Evolutionary conservation across 768 basidiomycete genomes (phyloP).

Genomic region (Daedaleopsis sinensis): DNA sequence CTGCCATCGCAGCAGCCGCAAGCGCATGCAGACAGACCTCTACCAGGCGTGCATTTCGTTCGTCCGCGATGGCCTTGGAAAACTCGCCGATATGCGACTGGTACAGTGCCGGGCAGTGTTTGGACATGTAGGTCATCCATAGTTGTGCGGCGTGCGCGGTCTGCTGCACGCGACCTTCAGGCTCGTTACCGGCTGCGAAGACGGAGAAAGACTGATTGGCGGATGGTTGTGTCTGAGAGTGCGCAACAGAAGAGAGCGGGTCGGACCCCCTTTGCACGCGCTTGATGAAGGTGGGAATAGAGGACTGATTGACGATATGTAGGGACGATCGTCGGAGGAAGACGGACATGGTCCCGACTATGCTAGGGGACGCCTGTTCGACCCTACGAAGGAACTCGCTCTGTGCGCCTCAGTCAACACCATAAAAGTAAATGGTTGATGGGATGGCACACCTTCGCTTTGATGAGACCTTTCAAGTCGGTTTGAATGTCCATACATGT

Average conservation of each 20-base stretch:
- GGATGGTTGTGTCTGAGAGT: constrained; percentile 15
- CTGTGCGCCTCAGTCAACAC: constrained; percentile 36
- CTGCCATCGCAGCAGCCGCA: constrained; percentile 63
- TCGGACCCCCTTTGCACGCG: constrained; percentile 52
- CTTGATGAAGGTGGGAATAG: constrained; percentile 79
- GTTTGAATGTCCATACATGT: constrained; percentile 83
- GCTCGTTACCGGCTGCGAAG: constrained; percentile 37
- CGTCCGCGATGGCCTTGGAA: constrained; percentile 69
- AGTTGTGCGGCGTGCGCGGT: constrained; percentile 51
- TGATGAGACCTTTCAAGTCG: constrained; percentile 78
- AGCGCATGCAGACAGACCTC: constrained; percentile 79
- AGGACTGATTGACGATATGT: constrained; percentile 82
- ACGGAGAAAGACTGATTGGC: constrained; percentile 18
- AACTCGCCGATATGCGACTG: constrained; percentile 79
- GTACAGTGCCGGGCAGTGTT: constrained; percentile 73
- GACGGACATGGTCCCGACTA: constrained; percentile 66
- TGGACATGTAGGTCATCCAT: constrained; percentile 65
- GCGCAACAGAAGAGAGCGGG: constrained; percentile 11
- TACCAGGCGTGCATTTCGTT: constrained; percentile 52
- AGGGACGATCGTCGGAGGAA: constrained; percentile 73
- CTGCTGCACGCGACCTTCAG: constrained; percentile 27
- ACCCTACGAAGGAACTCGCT: constrained; percentile 79
- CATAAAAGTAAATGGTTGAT: not conserved
- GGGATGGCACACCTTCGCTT: constrained; percentile 57
- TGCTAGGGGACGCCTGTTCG: constrained; percentile 65